Evolutionary conservation across 352 stramenopile species (phyloP).

Genomic region (Thalassiosira gravida): DNA sequence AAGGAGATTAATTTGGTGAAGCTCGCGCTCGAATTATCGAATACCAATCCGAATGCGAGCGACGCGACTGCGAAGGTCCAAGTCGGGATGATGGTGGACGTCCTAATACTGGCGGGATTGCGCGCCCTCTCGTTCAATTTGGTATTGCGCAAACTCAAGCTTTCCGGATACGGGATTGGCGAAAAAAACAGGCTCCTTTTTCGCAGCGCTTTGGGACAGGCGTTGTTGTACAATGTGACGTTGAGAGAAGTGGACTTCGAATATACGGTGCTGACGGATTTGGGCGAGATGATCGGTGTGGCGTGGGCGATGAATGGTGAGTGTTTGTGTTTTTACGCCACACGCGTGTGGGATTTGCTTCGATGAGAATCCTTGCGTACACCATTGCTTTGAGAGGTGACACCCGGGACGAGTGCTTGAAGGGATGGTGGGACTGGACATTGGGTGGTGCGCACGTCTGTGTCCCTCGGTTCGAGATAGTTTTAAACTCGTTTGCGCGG

Average conservation of each 20-base stretch:
- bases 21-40: conserved; percentile 1
- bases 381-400: no score
- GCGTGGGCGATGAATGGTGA: conserved; percentile 21
- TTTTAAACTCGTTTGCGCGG: no score
- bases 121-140: conserved; percentile 30
- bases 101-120: not conserved
- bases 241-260: conserved; percentile 25
- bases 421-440: no score
- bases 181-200: not conserved
- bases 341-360: no score
- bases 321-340: no score
- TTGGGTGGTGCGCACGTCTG: no score
- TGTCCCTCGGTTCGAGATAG: no score
- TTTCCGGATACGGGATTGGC: not conserved
- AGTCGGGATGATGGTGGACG: not conserved
- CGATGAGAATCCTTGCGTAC: no score
- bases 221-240: conserved; percentile 34
- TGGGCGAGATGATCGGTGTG: conserved; percentile 5
- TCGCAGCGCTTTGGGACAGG: not conserved
- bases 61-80: no score
- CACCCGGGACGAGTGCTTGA: no score
- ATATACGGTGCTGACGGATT: not conserved
- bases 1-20: not conserved
- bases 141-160: conserved; percentile 31
- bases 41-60: no score